Evolutionary conservation across 1,139 yeast genomes (phyloP), one percentile per base, ranked within the genome.

Genomic region (Tardiomyces digboiensis): DNA sequence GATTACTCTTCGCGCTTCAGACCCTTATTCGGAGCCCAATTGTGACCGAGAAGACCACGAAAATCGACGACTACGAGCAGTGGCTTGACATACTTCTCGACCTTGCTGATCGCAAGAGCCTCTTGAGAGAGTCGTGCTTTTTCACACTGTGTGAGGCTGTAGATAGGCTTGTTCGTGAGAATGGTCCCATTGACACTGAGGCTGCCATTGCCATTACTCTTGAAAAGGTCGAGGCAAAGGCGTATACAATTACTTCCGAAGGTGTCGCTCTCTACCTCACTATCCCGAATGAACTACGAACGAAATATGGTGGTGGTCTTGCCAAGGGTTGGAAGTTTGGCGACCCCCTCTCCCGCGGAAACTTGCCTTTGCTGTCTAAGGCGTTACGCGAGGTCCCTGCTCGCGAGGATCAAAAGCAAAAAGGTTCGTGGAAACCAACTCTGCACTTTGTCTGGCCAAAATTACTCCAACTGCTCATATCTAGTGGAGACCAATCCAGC

Each of bases 101-200:
- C 20, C 67, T 89, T 47, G 75, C 94, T 0, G 61, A 69, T 21
- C 55, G 67, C 26, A 89, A 89, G 61, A 75, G 87, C 2, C 89
- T 97, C 97, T 74, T 89, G 40, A 70, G 95, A 48, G 97, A 89
- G 63, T 78, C 94, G 4, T 74, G 88, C 39, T 70, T 85, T 52
- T 84, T 73, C 57, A 81, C 94, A 1, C 67, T 89, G 42, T 77
- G 76, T 52, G 80, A 76, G 44, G 71, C 82, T 10, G 49, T 77
- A 7, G 54, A 59, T 21, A 56, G 61, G 36, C 52, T 70, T n/a
- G 52, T 59, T 0, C 48, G 49, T 2, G 50, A 59, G 20, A 48
- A 49, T 33, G 41, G 46, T 18, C 43, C 47, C 10, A 39, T 48
- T 13, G 54, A 53, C 23, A 59, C 60, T 37, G 58, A 53, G 5